These are phyloP conservation scores for Alternaria tenuissima DNA, from an alignment of 2,329 filamentous ascomycete species.

Conservation along the genomic window DNA sequence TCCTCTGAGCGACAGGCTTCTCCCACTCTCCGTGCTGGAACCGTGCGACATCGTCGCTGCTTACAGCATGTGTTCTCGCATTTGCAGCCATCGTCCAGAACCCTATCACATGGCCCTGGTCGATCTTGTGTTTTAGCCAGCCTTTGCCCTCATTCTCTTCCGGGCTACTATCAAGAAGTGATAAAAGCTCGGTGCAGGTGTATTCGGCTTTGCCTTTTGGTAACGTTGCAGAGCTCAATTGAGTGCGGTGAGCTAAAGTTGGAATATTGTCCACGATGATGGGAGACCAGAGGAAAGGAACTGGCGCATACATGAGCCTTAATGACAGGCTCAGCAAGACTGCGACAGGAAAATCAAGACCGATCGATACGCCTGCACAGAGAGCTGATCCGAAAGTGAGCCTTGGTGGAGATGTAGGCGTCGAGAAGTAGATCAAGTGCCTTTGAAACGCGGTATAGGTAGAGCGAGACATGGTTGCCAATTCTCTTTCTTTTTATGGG, in stretches of 20 bases:
- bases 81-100: constrained; percentile 35
- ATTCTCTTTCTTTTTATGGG: neutral
- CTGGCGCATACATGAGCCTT: constrained; percentile 28
- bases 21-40: constrained; percentile 38
- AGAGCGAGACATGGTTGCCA: constrained; percentile 17
- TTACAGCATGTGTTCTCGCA: constrained; percentile 26
- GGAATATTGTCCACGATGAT: constrained; percentile 32
- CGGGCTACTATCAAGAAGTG: constrained; percentile 1
- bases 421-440: constrained; percentile 35
- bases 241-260: constrained; percentile 24
- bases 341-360: constrained; percentile 33
- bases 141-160: constrained; percentile 15
- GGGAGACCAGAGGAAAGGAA: constrained; percentile 23
- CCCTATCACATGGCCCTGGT: constrained; percentile 31
- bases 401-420: constrained; percentile 26
- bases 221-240: constrained; percentile 20
- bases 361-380: constrained; percentile 26
- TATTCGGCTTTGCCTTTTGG: constrained; percentile 20
- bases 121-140: constrained; percentile 24
- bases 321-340: constrained; percentile 29
- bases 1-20: constrained; percentile 18
- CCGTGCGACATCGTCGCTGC: constrained; percentile 29
- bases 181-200: constrained; percentile 29
- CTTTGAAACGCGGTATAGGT: constrained; percentile 31
- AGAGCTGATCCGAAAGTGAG: constrained; percentile 31